Conservation (phyloP, 139 green algal genomes). For the Chlamydomonas sphaeroides region DNA sequence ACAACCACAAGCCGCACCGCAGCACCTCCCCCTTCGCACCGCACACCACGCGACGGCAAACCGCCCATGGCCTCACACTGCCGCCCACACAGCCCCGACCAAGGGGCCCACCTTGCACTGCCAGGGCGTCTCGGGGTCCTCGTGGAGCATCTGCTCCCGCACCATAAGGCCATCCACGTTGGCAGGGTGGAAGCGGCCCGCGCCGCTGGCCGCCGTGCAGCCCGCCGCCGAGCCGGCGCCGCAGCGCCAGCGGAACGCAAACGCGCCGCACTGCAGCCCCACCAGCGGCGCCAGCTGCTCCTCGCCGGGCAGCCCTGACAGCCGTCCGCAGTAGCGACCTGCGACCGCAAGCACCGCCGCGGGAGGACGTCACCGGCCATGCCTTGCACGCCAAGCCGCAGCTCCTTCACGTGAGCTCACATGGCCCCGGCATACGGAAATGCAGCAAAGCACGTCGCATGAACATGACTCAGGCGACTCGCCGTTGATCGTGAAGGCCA, state of each 20-base stretch:
- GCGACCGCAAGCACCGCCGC: too few relatives aligned
- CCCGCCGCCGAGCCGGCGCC: not conserved
- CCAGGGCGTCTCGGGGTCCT: constrained; percentile 39
- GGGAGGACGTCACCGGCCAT: too few relatives aligned
- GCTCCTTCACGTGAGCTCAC: too few relatives aligned
- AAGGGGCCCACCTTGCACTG: constrained; percentile 29
- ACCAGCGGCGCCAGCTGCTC: constrained; percentile 7
- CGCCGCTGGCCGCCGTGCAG: not conserved
- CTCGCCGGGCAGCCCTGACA: not conserved
- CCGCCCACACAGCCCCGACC: too few relatives aligned
- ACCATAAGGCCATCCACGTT: constrained; percentile 24
- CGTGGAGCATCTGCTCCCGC: constrained; percentile 36
- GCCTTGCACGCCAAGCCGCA: too few relatives aligned
- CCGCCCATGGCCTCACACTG: not conserved
- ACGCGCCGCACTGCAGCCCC: constrained; percentile 15
- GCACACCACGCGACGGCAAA: not conserved
- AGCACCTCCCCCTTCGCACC: too few relatives aligned
- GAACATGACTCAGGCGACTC: not conserved
- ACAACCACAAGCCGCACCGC: too few relatives aligned
- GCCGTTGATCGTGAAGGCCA: constrained; percentile 17
- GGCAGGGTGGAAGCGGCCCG: too few relatives aligned
- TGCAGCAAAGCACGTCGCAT: too few relatives aligned
- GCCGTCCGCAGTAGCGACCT: constrained; percentile 35
- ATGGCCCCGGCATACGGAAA: too few relatives aligned
- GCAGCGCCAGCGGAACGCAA: constrained; percentile 28